Conservation (phyloP, 176 grass and related monocot genomes). For the Dactylis glomerata region DNA sequence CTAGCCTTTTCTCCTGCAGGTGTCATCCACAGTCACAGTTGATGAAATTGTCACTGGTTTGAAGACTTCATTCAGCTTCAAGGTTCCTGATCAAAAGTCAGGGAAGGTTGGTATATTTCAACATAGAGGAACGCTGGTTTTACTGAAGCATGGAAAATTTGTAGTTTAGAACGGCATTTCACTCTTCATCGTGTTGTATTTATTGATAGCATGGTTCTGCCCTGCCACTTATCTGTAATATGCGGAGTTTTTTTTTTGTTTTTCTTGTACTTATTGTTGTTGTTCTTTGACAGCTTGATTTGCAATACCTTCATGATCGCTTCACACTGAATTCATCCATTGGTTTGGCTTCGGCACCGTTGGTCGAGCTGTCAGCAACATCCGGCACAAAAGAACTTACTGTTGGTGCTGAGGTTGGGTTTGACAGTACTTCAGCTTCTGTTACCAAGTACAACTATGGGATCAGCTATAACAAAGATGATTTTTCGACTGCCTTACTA, state of each 20-base stretch:
- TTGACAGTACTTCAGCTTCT: conserved; percentile 85
- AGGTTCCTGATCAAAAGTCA: conserved; percentile 82
- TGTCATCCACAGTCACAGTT: conserved; percentile 69
- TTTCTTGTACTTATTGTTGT: not conserved
- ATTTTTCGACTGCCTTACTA: conserved; percentile 64
- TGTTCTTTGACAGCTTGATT: conserved; percentile 65
- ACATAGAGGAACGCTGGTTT: not conserved
- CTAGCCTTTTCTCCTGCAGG: conserved; percentile 40
- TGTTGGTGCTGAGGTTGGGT: conserved; percentile 77
- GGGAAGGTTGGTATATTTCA: conserved; percentile 58
- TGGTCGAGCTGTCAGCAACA: conserved; percentile 68
- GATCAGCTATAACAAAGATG: conserved; percentile 63
- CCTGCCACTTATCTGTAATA: not conserved
- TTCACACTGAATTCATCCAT: conserved; percentile 65
- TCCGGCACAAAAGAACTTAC: conserved; percentile 56
- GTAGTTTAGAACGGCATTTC: not conserved
- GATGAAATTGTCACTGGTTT: conserved; percentile 68
- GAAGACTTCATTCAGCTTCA: conserved; percentile 75
- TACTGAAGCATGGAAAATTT: not conserved
- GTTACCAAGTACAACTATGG: conserved; percentile 92
- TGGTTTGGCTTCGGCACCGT: conserved; percentile 65
- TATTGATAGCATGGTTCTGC: conserved; percentile 8
- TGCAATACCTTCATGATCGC: conserved; percentile 68
- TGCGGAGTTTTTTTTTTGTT: not conserved
- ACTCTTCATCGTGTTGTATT: not conserved